Percentiles rank a stretch among this genome's conserved stretches.
Evolutionary conservation across 2,329 filamentous ascomycete genomes (phyloP).

Genomic region (Fusarium tricinctum): DNA sequence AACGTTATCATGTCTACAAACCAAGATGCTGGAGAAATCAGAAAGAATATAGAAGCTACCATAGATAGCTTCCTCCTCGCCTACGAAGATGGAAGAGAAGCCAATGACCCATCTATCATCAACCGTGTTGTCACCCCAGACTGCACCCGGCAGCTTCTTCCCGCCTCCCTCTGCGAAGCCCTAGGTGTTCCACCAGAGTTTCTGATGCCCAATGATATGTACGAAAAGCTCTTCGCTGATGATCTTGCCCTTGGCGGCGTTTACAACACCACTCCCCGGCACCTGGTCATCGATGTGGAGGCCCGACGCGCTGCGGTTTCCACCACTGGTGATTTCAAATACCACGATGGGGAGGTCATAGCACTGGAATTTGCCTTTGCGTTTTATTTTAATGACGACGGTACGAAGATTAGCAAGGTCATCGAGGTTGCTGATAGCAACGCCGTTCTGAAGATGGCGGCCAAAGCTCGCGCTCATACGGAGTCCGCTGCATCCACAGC

Average conservation of each 20-base stretch:
- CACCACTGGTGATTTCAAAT: slow-evolving; percentile 25
- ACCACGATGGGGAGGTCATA: slow-evolving; percentile 15
- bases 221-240: slow-evolving; percentile 15
- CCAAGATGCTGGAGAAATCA: not conserved
- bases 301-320: slow-evolving; percentile 19
- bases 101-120: slow-evolving; percentile 17
- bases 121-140: slow-evolving; percentile 29
- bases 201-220: slow-evolving; percentile 25
- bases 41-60: slow-evolving; percentile 26
- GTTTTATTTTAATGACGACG: slow-evolving; percentile 25
- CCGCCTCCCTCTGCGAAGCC: slow-evolving; percentile 14
- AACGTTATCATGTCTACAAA: slow-evolving; percentile 6
- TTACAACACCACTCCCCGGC: slow-evolving; percentile 1
- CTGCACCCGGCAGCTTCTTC: slow-evolving; percentile 34
- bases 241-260: slow-evolving; percentile 28
- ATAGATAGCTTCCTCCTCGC: slow-evolving; percentile 17
- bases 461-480: slow-evolving; percentile 3
- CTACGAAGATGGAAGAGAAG: slow-evolving; percentile 29
- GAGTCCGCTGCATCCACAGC: not conserved
- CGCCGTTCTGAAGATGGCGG: slow-evolving; percentile 10
- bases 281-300: slow-evolving; percentile 24
- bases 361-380: slow-evolving; percentile 22
- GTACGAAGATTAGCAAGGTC: slow-evolving; percentile 28
- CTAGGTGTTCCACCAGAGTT: slow-evolving; percentile 15
- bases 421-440: slow-evolving; percentile 31